A percentile compares a stretch with the other conserved stretches of the same genome.
Conservation (phyloP, 306 rosid species). For the Lathyrus aphaca region DNA sequence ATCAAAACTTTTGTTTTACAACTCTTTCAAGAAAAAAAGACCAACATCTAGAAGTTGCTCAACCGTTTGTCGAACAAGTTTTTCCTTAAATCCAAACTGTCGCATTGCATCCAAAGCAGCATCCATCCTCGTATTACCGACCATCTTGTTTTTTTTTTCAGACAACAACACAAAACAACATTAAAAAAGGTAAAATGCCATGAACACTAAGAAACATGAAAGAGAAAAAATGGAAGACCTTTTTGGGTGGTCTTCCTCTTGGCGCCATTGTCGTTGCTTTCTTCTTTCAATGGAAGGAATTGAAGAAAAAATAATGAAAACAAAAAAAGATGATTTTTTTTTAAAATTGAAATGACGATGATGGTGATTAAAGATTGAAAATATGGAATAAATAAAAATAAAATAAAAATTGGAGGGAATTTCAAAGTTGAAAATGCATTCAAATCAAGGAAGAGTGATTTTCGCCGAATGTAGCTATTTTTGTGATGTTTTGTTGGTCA, state of each 20-base stretch:
- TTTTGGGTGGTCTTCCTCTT: neutral
- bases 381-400: neutral
- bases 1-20: neutral
- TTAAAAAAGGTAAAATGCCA: neutral
- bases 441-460: neutral
- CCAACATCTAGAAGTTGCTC: slow-evolving; percentile 48
- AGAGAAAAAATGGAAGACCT: neutral
- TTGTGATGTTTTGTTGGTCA: no score
- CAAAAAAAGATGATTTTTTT: no score
- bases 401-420: neutral
- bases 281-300: neutral
- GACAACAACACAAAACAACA: neutral
- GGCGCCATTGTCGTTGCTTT: neutral
- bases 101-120: slow-evolving; percentile 52
- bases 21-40: slow-evolving; percentile 5
- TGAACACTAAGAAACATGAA: neutral
- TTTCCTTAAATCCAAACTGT: slow-evolving; percentile 35
- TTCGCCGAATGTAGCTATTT: no score
- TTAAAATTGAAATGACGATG: no score
- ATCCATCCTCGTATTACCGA: slow-evolving; percentile 42
- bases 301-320: no score
- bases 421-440: no score
- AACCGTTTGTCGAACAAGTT: slow-evolving; percentile 37
- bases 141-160: slow-evolving; percentile 16
- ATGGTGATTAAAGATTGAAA: no score